Evolutionary conservation across 2,329 filamentous ascomycete genomes (phyloP).

Genomic region (Bipolaris cookei): DNA sequence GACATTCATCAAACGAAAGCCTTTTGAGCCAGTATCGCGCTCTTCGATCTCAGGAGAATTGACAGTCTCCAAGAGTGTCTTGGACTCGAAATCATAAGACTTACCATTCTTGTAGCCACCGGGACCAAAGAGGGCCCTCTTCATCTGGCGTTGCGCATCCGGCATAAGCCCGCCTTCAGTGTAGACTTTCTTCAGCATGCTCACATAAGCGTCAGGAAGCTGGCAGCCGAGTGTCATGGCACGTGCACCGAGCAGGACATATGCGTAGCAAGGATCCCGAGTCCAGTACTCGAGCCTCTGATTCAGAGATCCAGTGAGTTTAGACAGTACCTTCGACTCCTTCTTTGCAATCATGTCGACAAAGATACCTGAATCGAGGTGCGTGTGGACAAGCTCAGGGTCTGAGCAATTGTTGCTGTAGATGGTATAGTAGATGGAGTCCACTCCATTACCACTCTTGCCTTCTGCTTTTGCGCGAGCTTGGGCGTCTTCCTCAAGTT

Average conservation of each 20-base stretch:
- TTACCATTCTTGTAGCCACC: conserved; percentile 22
- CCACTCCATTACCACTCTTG: conserved; percentile 14
- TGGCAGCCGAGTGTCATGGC: conserved; percentile 28
- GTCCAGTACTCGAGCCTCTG: conserved; percentile 6
- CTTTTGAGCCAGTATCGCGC: neutral
- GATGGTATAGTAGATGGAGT: conserved; percentile 17
- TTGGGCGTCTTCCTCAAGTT: conserved; percentile 19
- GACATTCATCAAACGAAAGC: conserved; percentile 21
- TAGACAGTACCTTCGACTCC: conserved; percentile 19
- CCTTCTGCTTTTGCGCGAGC: conserved; percentile 18
- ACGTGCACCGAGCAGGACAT: conserved; percentile 29
- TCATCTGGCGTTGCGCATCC: conserved; percentile 25
- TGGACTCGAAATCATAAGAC: conserved; percentile 29
- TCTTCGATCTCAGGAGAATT: conserved; percentile 5
- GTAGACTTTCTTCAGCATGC: conserved; percentile 29
- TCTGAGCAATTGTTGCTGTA: conserved; percentile 16
- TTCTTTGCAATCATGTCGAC: conserved; percentile 18
- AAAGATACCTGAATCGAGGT: conserved; percentile 27
- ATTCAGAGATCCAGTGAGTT: conserved; percentile 8
- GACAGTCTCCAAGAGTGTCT: conserved; percentile 17
- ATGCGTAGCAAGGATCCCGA: conserved; percentile 24
- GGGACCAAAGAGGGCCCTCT: conserved; percentile 28
- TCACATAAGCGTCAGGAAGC: conserved; percentile 14
- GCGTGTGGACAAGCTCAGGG: conserved; percentile 22
- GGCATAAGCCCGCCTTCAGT: conserved; percentile 24